phyloP scores from a whole-genome alignment of 2,329 filamentous ascomycete species.

The Gnomoniopsis smithogilvyi region DNA sequence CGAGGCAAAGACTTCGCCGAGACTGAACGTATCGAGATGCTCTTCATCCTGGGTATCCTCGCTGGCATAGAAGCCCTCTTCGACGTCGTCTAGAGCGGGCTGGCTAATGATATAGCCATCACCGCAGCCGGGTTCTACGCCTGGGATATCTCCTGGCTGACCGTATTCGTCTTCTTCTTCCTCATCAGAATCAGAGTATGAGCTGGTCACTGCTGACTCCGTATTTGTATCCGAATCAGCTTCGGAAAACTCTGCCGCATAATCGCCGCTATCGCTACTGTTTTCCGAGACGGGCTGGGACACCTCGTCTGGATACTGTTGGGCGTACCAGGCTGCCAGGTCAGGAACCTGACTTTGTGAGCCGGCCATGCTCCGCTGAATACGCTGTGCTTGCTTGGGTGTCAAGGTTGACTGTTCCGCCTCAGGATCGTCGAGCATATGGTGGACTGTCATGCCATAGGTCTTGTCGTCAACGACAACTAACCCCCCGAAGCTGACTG shows the following conservation, averaged over 20 bases:
- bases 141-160: constrained; percentile 73
- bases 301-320: constrained; percentile 32
- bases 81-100: constrained; percentile 83
- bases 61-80: constrained; percentile 78
- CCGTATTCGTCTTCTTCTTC: constrained; percentile 49
- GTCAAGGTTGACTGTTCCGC: constrained; percentile 22
- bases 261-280: constrained; percentile 50
- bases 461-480: constrained; percentile 80
- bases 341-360: constrained; percentile 27
- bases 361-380: constrained; percentile 24
- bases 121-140: constrained; percentile 70
- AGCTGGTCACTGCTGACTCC: constrained; percentile 50
- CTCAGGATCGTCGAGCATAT: constrained; percentile 80
- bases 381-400: constrained; percentile 12
- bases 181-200: constrained; percentile 41
- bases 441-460: constrained; percentile 94
- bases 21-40: constrained; percentile 73
- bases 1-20: constrained; percentile 85
- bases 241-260: constrained; percentile 60
- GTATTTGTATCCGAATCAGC: constrained; percentile 54
- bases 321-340: constrained; percentile 40
- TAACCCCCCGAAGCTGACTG: constrained; percentile 86
- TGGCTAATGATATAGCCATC: constrained; percentile 83
- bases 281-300: constrained; percentile 31
- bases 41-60: constrained; percentile 71